Percentiles rank a stretch among this genome's conserved stretches.
phyloP scores from a whole-genome alignment of 176 grass and related monocot species.

The Rhynchospora breviuscula region DNA sequence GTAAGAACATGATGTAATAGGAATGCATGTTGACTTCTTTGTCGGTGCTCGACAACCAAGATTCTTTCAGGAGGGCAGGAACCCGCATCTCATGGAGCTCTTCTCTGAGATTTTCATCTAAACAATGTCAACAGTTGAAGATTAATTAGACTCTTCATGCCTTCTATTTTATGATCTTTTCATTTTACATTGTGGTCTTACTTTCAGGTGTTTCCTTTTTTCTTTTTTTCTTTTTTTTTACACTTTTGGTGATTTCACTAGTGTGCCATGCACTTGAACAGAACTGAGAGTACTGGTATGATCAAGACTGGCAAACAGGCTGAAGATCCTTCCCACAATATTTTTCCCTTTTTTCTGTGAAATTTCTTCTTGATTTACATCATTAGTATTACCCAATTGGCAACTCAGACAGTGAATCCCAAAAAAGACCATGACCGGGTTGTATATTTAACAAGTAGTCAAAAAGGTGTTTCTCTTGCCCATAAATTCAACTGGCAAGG shows the following conservation, averaged over 20 bases:
- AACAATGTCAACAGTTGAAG: slow-evolving; percentile 35
- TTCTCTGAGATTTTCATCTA: slow-evolving; percentile 81
- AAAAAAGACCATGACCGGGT: background rate
- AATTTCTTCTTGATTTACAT: background rate
- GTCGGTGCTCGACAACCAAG: slow-evolving; percentile 37
- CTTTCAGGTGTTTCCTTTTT: background rate
- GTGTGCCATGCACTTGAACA: background rate
- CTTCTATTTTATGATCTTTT: background rate
- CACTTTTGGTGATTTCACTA: background rate
- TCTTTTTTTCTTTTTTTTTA: background rate
- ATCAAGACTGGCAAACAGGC: background rate
- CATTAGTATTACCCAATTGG: background rate
- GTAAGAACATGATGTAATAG: slow-evolving; percentile 79
- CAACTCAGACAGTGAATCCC: background rate
- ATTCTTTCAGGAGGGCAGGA: slow-evolving; percentile 56
- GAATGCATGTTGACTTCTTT: slow-evolving; percentile 50
- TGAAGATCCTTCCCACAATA: background rate
- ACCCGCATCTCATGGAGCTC: slow-evolving; percentile 83
- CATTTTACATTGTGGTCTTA: background rate
- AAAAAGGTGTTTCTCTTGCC: background rate
- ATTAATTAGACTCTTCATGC: background rate
- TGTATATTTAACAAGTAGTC: background rate
- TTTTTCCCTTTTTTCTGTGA: background rate
- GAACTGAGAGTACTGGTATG: background rate
- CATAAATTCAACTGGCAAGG: background rate